A percentile compares a stretch with the other conserved stretches of the same genome.
Evolutionary conservation across 2,329 filamentous ascomycete species (phyloP).

Genomic region (Pezicula radicicola): DNA sequence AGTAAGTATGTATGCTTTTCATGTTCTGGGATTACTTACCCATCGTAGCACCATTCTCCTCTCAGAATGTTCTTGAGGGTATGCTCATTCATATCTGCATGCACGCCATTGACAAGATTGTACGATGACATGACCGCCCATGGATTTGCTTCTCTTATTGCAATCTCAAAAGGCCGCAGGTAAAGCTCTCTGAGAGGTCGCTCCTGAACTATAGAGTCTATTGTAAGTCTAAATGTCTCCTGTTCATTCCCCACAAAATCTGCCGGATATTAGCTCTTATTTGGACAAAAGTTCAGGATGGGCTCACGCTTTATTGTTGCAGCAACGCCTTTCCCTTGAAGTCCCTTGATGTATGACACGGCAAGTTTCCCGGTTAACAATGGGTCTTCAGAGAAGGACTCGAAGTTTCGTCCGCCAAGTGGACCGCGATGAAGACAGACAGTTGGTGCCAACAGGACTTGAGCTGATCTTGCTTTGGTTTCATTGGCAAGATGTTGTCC

Average conservation of each 20-base stretch:
- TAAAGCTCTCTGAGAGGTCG: conserved; percentile 67
- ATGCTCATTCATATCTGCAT: conserved; percentile 54
- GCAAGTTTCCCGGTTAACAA: conserved; percentile 72
- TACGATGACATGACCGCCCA: conserved; percentile 71
- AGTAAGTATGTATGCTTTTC: conserved; percentile 1
- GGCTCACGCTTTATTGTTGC: conserved; percentile 73
- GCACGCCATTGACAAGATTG: conserved; percentile 62
- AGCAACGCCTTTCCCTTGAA: conserved; percentile 71
- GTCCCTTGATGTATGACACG: conserved; percentile 67
- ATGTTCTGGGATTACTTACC: conserved; percentile 33
- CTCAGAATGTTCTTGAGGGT: conserved; percentile 55
- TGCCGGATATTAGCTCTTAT: conserved; percentile 21
- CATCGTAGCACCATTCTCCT: conserved; percentile 61
- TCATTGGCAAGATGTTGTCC: conserved; percentile 71
- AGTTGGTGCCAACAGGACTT: conserved; percentile 73
- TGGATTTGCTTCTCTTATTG: conserved; percentile 64
- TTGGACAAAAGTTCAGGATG: background rate
- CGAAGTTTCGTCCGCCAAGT: conserved; percentile 81
- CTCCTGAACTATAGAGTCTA: conserved; percentile 63
- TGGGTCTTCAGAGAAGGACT: conserved; percentile 83
- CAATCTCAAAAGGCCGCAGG: conserved; percentile 73
- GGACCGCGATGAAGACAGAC: conserved; percentile 81
- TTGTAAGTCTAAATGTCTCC: conserved; percentile 63
- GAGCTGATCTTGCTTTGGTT: conserved; percentile 67
- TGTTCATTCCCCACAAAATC: conserved; percentile 72